Evolutionary conservation across 2,329 filamentous ascomycete species (phyloP).

Genomic region (Anthostomella pinea): DNA sequence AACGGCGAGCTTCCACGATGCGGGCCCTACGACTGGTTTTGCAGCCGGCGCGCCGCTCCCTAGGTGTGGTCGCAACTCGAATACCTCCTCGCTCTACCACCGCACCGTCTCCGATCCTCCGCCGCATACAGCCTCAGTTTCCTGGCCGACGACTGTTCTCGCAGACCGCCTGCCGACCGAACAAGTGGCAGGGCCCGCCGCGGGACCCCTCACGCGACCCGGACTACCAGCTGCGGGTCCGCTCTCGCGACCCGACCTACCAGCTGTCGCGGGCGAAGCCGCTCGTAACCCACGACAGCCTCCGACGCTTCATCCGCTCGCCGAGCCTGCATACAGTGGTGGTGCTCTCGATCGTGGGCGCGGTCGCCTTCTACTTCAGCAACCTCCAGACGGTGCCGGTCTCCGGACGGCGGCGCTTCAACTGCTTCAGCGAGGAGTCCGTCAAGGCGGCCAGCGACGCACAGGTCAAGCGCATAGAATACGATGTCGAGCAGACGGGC

Average conservation of each 20-base stretch:
- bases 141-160: too few species aligned
- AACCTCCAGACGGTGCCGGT: slow-evolving; percentile 73
- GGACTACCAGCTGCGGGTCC: slow-evolving; percentile 17
- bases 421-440: slow-evolving; percentile 56
- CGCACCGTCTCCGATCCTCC: slow-evolving; percentile 4
- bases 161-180: slow-evolving; percentile 15
- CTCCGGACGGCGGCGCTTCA: slow-evolving; percentile 70
- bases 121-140: slow-evolving; percentile 6
- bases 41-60: too few species aligned
- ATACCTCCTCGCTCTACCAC: neutral
- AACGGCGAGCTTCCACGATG: too few species aligned
- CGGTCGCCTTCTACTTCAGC: slow-evolving; percentile 59
- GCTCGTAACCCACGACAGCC: slow-evolving; percentile 35
- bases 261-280: slow-evolving; percentile 32
- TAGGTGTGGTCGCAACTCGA: slow-evolving; percentile 10
- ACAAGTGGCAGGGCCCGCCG: slow-evolving; percentile 21
- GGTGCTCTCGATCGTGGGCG: slow-evolving; percentile 40
- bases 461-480: slow-evolving; percentile 56
- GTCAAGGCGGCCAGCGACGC: slow-evolving; percentile 53
- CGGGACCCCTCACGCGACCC: slow-evolving; percentile 11
- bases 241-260: slow-evolving; percentile 14
- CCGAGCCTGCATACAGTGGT: slow-evolving; percentile 40
- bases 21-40: too few species aligned
- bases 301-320: slow-evolving; percentile 32
- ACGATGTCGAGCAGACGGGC: slow-evolving; percentile 43